A percentile compares a stretch with the other conserved stretches of the same genome.
phyloP scores from a whole-genome alignment of 768 basidiomycete species.

The Lanmaoa pseudosensibilis region DNA sequence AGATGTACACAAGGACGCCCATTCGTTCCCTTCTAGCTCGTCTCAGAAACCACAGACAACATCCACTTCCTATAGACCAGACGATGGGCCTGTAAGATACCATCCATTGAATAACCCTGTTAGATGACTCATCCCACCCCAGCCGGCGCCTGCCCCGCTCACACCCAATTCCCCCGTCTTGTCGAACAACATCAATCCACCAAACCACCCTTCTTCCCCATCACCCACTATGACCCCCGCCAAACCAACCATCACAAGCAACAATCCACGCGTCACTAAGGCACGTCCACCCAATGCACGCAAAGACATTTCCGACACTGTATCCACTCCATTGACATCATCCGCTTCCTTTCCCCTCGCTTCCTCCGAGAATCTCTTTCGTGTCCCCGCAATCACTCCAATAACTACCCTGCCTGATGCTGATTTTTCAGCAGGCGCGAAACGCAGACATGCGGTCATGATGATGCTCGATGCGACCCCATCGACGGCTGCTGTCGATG shows the following conservation, averaged over 20 bases:
- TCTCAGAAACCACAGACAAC: slow-evolving; percentile 21
- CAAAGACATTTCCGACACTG: slow-evolving; percentile 28
- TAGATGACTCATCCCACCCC: slow-evolving; percentile 6
- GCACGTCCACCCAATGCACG: slow-evolving; percentile 28
- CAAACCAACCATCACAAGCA: slow-evolving; percentile 13
- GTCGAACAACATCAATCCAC: slow-evolving; percentile 16
- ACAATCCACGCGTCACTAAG: slow-evolving; percentile 30
- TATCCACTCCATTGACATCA: slow-evolving; percentile 13
- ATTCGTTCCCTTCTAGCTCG: slow-evolving; percentile 15
- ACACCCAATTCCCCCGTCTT: slow-evolving; percentile 35
- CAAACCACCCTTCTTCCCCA: slow-evolving; percentile 23
- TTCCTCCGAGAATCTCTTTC: slow-evolving; percentile 32
- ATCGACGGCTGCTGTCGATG: slow-evolving; percentile 37
- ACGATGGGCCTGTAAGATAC: slow-evolving; percentile 34
- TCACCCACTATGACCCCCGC: slow-evolving; percentile 30
- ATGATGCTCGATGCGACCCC: slow-evolving; percentile 65
- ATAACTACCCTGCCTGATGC: slow-evolving; percentile 34
- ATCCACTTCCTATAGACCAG: slow-evolving; percentile 17
- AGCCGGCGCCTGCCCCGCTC: slow-evolving; percentile 26
- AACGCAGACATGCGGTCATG: slow-evolving; percentile 78
- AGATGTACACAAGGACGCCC: slow-evolving; percentile 22
- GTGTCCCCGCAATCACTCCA: slow-evolving; percentile 23
- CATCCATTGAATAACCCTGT: not conserved
- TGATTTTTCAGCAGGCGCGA: slow-evolving; percentile 54
- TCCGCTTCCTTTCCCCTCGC: slow-evolving; percentile 25